phyloP scores from a whole-genome alignment of 2,329 filamentous ascomycete genomes.

The Esteya vermicola region DNA sequence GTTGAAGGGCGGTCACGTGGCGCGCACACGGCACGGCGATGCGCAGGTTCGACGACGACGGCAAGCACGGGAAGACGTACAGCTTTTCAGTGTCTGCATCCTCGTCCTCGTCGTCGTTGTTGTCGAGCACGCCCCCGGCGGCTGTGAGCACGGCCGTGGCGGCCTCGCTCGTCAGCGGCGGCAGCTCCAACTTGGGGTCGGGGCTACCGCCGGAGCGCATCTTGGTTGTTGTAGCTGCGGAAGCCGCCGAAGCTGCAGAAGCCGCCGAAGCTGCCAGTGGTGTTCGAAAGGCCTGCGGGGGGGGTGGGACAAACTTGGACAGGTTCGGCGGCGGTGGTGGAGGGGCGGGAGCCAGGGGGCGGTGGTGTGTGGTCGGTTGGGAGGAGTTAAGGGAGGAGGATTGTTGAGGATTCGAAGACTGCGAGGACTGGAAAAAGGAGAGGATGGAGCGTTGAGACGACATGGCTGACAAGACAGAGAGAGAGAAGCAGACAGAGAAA shows the following conservation, averaged over 20 bases:
- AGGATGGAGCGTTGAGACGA: conserved; percentile 37
- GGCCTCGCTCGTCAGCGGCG: conserved; percentile 6
- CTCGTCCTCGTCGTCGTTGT: too few relatives aligned
- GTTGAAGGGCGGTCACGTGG: conserved; percentile 44
- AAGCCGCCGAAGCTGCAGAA: too few relatives aligned
- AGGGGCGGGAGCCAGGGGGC: conserved; percentile 7
- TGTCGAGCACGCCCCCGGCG: conserved; percentile 1
- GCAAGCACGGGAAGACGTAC: conserved; percentile 9
- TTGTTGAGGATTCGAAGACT: too few relatives aligned
- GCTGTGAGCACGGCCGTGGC: conserved; percentile 10
- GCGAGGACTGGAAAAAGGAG: conserved; percentile 43
- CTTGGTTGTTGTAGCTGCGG: too few relatives aligned
- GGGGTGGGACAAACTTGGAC: conserved; percentile 7
- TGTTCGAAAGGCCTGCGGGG: too few relatives aligned
- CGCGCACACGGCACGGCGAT: conserved; percentile 17
- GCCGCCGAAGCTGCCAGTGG: too few relatives aligned
- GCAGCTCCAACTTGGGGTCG: conserved; percentile 3
- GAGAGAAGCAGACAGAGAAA: not conserved
- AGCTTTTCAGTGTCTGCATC: too few relatives aligned
- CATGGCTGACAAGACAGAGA: conserved; percentile 3
- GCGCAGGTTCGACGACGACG: conserved; percentile 3
- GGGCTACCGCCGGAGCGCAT: conserved; percentile 4
- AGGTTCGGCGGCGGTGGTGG: conserved; percentile 4
- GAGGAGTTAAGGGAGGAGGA: conserved; percentile 19
- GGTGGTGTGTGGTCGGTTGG: conserved; percentile 8